These are phyloP conservation scores for Zizania palustris DNA, from an alignment of 202 grass and related monocot species.

Conservation along the genomic window DNA sequence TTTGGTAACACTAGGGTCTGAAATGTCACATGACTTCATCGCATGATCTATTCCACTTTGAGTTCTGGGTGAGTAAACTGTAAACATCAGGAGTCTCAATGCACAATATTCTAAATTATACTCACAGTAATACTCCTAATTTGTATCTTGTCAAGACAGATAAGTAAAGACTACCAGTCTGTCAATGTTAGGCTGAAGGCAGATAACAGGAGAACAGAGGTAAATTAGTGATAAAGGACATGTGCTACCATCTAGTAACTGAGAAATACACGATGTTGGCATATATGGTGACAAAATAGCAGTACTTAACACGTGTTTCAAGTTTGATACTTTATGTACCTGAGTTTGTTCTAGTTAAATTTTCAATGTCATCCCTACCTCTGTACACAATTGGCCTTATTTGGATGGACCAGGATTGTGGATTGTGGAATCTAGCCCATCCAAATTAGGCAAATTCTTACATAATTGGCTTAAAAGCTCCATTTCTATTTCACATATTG, in stretches of 20 bases:
- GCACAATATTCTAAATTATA: conserved; percentile 13
- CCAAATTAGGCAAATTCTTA: not conserved
- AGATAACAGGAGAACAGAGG: conserved; percentile 61
- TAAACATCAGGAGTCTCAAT: conserved; percentile 51
- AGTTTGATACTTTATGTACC: not conserved
- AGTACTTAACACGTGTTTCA: conserved; percentile 21
- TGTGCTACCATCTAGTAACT: conserved; percentile 23
- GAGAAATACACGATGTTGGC: conserved; percentile 23
- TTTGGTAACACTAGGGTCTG: conserved; percentile 61
- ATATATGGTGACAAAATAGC: not conserved
- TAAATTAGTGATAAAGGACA: conserved; percentile 41
- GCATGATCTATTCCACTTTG: conserved; percentile 77
- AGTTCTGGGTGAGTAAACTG: conserved; percentile 89
- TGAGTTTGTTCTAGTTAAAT: conserved; percentile 12
- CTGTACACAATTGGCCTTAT: conserved; percentile 1
- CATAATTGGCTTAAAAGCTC: not conserved
- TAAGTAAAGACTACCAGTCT: conserved; percentile 69
- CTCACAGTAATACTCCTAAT: conserved; percentile 35
- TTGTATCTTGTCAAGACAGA: conserved; percentile 49
- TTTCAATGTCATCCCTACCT: not conserved
- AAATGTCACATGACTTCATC: conserved; percentile 73
- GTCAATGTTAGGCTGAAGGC: conserved; percentile 70
- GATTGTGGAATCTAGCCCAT: not conserved
- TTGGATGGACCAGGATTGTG: not conserved
- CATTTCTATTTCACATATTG: conserved; percentile 20